Percentiles rank a stretch among this genome's conserved stretches.
phyloP scores from a whole-genome alignment of 192 early-diverging fungal genomes.

The Umbelopsis isabellina region DNA sequence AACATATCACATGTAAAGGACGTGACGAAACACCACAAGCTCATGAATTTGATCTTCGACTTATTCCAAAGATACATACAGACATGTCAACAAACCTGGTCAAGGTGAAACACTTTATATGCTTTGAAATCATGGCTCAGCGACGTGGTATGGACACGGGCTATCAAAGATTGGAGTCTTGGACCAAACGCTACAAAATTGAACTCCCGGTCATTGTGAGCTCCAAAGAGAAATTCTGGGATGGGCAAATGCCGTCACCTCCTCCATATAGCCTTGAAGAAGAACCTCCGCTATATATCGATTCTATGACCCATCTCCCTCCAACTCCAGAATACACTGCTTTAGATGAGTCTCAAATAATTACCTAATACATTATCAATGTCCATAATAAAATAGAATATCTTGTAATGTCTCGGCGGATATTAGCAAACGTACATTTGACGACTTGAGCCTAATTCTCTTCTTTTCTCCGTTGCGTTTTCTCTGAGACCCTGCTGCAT shows the following conservation, averaged over 20 bases:
- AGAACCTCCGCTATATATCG: background rate
- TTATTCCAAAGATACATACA: conserved; percentile 21
- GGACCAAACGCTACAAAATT: background rate
- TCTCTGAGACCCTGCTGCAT: no score
- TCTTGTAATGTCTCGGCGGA: no score
- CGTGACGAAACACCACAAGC: background rate
- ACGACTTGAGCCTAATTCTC: no score
- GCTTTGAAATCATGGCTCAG: background rate
- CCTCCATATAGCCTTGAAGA: background rate
- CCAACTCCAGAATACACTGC: background rate
- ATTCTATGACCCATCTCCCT: background rate
- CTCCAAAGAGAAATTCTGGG: conserved; percentile 9
- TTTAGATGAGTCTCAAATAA: background rate
- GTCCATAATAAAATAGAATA: no score
- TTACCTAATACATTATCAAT: no score
- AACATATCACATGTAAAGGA: background rate
- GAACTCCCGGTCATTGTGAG: conserved; percentile 14
- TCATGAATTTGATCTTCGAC: background rate
- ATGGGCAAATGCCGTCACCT: background rate
- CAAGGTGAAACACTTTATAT: background rate
- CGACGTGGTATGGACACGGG: background rate
- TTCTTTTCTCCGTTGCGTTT: no score
- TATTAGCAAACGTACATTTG: no score
- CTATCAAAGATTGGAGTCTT: background rate
- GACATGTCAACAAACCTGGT: conserved; percentile 14